Conservation (phyloP, 2,329 filamentous ascomycete genomes). For the Arthrinium puccinioides region DNA sequence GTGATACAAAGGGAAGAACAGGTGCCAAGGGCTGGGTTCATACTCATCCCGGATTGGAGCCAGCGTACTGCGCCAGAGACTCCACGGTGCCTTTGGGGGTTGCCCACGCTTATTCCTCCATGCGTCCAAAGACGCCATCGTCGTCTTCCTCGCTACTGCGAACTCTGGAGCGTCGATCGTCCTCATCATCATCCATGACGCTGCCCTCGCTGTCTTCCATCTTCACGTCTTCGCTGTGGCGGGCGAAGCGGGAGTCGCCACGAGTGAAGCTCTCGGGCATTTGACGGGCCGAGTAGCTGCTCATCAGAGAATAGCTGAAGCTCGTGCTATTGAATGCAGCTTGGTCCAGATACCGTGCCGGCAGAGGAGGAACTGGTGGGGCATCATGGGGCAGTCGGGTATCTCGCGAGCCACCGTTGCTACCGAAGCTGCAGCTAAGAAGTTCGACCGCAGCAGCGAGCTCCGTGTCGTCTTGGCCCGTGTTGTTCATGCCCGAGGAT, state of each 20-base stretch:
- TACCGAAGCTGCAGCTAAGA: conserved; percentile 86
- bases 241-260: conserved; percentile 35
- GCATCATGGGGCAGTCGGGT: conserved; percentile 62
- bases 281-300: conserved; percentile 52
- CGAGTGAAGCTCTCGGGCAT: conserved; percentile 59
- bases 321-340: conserved; percentile 51
- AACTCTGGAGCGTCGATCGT: conserved; percentile 49
- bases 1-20: conserved; percentile 42
- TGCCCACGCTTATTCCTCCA: conserved; percentile 67
- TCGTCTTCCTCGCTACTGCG: conserved; percentile 77
- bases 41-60: not conserved
- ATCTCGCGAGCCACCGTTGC: conserved; percentile 60
- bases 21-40: conserved; percentile 20
- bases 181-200: conserved; percentile 59
- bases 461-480: conserved; percentile 77
- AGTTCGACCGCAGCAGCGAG: conserved; percentile 86
- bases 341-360: conserved; percentile 68
- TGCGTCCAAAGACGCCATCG: conserved; percentile 89
- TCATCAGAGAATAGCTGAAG: conserved; percentile 51
- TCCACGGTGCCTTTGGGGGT: conserved; percentile 1
- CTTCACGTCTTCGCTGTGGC: conserved; percentile 51
- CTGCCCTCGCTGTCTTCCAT: conserved; percentile 61
- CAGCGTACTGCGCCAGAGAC: conserved; percentile 8
- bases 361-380: conserved; percentile 82
- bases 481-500: conserved; percentile 69